Percentiles rank a stretch among this genome's conserved stretches.
phyloP scores from a whole-genome alignment of 768 basidiomycete species.

The Lactarius psammicola region DNA sequence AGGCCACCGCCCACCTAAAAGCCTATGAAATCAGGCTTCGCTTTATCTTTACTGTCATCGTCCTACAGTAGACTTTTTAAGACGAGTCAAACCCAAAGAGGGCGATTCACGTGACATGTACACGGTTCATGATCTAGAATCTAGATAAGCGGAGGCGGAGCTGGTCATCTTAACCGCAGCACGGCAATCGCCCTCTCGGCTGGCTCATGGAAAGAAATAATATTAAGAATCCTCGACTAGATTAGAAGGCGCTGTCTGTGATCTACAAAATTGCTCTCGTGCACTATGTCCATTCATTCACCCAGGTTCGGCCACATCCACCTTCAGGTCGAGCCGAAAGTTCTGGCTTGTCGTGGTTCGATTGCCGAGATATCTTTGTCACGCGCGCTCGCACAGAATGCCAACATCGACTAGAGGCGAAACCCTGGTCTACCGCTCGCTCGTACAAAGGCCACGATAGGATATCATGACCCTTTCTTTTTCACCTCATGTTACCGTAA shows the following conservation, averaged over 20 bases:
- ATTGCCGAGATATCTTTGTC: background rate
- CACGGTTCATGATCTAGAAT: background rate
- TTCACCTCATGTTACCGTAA: too few relatives aligned
- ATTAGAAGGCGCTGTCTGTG: background rate
- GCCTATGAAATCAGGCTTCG: background rate
- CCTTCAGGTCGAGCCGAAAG: background rate
- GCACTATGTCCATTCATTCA: background rate
- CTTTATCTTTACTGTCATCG: background rate
- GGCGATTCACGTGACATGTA: background rate
- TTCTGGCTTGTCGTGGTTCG: background rate
- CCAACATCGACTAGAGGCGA: background rate
- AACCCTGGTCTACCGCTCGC: background rate
- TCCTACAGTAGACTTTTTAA: too few relatives aligned
- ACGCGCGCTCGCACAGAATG: background rate
- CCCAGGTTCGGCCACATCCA: background rate
- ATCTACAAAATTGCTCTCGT: background rate
- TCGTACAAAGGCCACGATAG: background rate
- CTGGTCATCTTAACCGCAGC: background rate
- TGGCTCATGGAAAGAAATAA: background rate
- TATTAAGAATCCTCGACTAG: background rate
- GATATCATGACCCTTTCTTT: too few relatives aligned
- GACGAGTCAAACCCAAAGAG: background rate
- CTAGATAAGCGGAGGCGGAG: background rate
- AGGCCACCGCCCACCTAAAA: background rate
- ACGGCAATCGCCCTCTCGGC: background rate